These are phyloP conservation scores for Globisporangium recalcitrans DNA, from an alignment of 352 stramenopile species.

Conservation along the genomic window DNA sequence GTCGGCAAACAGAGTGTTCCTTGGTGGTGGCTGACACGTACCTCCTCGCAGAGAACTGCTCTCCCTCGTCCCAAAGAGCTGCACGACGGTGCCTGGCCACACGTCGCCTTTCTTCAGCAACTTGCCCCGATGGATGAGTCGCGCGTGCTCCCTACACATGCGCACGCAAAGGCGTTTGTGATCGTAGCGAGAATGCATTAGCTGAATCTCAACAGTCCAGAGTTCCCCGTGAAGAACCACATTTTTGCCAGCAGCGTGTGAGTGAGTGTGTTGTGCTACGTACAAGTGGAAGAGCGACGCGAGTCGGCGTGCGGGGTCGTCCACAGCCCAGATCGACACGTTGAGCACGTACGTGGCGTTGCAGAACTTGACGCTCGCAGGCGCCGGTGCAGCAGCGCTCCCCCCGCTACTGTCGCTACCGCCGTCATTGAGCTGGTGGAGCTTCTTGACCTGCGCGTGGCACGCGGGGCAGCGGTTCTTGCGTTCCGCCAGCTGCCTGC, in stretches of 20 bases:
- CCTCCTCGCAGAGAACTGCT: conserved; percentile 10
- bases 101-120: conserved; percentile 78
- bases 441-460: conserved; percentile 43
- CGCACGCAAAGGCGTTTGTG: neutral
- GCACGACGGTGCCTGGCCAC: conserved; percentile 73
- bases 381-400: conserved; percentile 17
- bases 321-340: conserved; percentile 73
- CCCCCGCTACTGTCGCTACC: neutral
- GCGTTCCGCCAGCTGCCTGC: conserved; percentile 32
- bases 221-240: neutral
- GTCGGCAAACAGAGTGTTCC: too few species aligned
- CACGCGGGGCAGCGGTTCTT: conserved; percentile 75
- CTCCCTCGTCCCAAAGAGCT: conserved; percentile 76
- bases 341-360: conserved; percentile 76
- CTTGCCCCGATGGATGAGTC: conserved; percentile 75
- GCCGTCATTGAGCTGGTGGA: conserved; percentile 44
- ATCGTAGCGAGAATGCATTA: neutral
- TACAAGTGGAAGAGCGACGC: conserved; percentile 73
- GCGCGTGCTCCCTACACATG: conserved; percentile 49
- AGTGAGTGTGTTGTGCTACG: conserved; percentile 13
- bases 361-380: conserved; percentile 72
- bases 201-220: neutral
- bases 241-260: neutral
- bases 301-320: conserved; percentile 59
- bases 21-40: neutral